A percentile compares a stretch with the other conserved stretches of the same genome.
Conservation (phyloP, 208 protist species). For the Trypanosoma platydactyli region DNA sequence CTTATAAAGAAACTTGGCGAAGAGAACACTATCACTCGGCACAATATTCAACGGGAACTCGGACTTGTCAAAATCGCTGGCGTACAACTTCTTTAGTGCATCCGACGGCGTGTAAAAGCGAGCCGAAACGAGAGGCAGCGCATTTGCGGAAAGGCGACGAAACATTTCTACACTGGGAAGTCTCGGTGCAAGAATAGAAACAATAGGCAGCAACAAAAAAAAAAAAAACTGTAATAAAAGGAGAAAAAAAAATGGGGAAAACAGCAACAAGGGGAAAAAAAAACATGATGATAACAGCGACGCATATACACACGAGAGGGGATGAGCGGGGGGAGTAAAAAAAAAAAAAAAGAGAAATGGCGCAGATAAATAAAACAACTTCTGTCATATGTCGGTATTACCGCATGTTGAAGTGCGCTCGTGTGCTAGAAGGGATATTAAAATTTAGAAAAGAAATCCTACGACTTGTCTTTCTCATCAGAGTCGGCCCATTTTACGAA, state of each 20-base stretch:
- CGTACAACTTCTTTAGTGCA: constrained; percentile 85
- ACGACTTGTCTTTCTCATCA: not conserved
- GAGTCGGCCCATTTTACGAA: constrained; percentile 24
- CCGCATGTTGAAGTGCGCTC: too few species aligned
- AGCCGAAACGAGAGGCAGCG: constrained; percentile 35
- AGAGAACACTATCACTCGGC: constrained; percentile 85
- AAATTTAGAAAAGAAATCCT: constrained; percentile 8
- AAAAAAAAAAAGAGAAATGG: too few species aligned
- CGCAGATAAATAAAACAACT: too few species aligned
- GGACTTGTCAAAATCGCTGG: constrained; percentile 86
- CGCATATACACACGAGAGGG: too few species aligned
- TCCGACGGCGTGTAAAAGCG: constrained; percentile 89
- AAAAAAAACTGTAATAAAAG: not conserved
- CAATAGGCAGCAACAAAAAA: constrained; percentile 12
- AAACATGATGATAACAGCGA: too few species aligned
- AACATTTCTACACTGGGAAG: constrained; percentile 53
- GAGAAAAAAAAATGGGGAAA: constrained; percentile 7
- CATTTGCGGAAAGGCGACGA: constrained; percentile 64
- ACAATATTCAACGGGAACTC: constrained; percentile 79
- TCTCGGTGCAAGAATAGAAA: constrained; percentile 7
- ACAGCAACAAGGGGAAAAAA: not conserved
- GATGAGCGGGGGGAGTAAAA: too few species aligned
- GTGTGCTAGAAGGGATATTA: too few species aligned
- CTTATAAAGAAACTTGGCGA: constrained; percentile 91
- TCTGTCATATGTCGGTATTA: too few species aligned